Base-by-base conservation (phyloP, 345 rosid genomes). In the Erucastrum elatum region DNA sequence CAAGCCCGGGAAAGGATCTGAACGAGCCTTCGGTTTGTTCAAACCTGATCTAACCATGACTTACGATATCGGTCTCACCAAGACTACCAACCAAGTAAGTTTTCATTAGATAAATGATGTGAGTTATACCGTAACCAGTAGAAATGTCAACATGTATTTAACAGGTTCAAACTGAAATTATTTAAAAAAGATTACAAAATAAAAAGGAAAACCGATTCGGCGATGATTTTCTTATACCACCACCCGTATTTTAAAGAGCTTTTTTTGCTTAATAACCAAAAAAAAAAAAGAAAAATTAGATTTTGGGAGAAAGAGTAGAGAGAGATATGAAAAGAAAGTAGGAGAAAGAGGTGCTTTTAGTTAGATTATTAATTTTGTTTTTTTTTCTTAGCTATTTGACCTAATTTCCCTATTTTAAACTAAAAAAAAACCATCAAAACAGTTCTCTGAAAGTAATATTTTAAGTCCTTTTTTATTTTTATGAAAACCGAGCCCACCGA, bases 1-100 rank as follows among this genome's bases (percentile, higher is more conserved):
- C 83, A 95, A 95, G 66, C 92, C 94, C 3, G 97, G 99, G 16
- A 91, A 87, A 64, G 56, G 74, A 9, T 91, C 95, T 0, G 96
- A 91, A 76, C 82, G 89, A 8, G 66, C 92, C 4, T 95, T 91
- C 21, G 98, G 97, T 2, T 88, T 95, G 75, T 95, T 88, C 77
- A 89, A 86, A 76, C 76, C 89, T 16, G 99, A 91, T 76, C 85
- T 90, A 58, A 82, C 96, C 69, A 79, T 87, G 93, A 88, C 86
- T 60, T 95, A 89, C 9, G 96, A 95, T 37, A 82, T 80, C 1
- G 99, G 99, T 6, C 96, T 95, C 70, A 75, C 86, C 65, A 85
- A 86, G 70, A 86, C 66, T 33, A 63, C 71, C 71, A 81, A 80
- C 68, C 83, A 70, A 70, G 83, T 80, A 80, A 70, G 82, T 64